These are phyloP conservation scores for Dendrobium huoshanense DNA, from an alignment of 106 monocot species.

Conservation along the genomic window DNA sequence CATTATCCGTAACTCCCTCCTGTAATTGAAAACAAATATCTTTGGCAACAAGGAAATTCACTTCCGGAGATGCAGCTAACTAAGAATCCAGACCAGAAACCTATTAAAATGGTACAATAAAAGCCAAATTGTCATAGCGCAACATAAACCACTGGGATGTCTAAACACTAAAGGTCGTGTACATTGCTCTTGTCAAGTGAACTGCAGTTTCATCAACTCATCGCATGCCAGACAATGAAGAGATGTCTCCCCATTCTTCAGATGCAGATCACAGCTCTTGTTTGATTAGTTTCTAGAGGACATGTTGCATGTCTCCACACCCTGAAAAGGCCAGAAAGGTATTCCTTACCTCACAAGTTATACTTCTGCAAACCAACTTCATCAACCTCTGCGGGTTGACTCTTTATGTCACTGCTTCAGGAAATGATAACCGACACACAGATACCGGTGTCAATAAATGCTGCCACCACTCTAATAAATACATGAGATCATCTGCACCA, in stretches of 20 bases:
- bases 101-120: not conserved
- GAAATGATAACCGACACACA: not conserved
- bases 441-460: not conserved
- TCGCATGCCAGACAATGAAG: not conserved
- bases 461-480: not conserved
- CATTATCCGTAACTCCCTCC: not conserved
- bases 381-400: not conserved
- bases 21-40: not conserved
- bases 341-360: not conserved
- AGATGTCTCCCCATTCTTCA: not conserved
- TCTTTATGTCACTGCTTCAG: not conserved
- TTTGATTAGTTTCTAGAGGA: not conserved
- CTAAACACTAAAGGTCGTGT: not conserved
- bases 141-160: not conserved
- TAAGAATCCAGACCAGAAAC: not conserved
- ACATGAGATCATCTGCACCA: conserved; percentile 1
- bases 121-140: not conserved
- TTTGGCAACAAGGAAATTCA: not conserved
- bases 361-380: not conserved
- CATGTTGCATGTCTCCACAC: not conserved
- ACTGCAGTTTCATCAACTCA: not conserved
- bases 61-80: not conserved
- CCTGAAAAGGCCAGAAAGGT: not conserved
- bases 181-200: not conserved
- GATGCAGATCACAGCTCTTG: not conserved